Base-by-base conservation (phyloP, 164 flowering plant genomes). In the Hamamelis virginiana region DNA sequence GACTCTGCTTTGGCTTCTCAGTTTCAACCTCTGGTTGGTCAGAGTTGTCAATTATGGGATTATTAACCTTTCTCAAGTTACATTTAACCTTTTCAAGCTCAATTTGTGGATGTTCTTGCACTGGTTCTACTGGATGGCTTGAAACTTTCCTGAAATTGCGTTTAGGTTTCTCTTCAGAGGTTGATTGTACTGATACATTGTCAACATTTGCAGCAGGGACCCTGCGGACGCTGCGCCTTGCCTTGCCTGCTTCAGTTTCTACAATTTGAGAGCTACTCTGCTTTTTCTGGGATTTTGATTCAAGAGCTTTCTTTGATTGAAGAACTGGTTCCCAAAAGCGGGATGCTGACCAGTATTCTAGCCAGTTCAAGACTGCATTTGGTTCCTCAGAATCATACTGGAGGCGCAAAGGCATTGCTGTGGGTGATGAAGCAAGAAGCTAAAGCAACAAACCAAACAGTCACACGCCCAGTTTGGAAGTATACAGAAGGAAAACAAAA, bases 51-150 rank as follows among this genome's bases (percentile, higher is more conserved):
- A 52, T n/a, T 0, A 73, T 62, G 12, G 89, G 75, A 58, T 69
- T 75, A 48, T 87, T 82, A 73, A 90, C 86, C 75, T 88, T 90
- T 69, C 90, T 83, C 78, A 90, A 69, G 70, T 68, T 88, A 18
- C 88, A 87, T 64, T 90, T 87, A 11, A 86, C 89, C 79, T 88
- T 88, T 67, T 85, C 91, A 75, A 90, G 83, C 77, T 88, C 96
- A 74, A 27, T 80, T 66, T 84, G 87, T 44, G 89, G 87, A 80
- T 85, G 74, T 69, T 88, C 92, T 59, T 70, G 81, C 21, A 66
- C 79, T 44, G 86, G 59, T 33, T 86, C 91, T 58, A 58, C 74
- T 16, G 82, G 71, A 65, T 79, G 80, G 64, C 72, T 77, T 8
- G 86, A 51, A 68, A 74, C 72, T 79, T 86, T 90, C 72, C 83